Evolutionary conservation across 805 yeast species (phyloP).

Genomic region (Metschnikowia lachancei): DNA sequence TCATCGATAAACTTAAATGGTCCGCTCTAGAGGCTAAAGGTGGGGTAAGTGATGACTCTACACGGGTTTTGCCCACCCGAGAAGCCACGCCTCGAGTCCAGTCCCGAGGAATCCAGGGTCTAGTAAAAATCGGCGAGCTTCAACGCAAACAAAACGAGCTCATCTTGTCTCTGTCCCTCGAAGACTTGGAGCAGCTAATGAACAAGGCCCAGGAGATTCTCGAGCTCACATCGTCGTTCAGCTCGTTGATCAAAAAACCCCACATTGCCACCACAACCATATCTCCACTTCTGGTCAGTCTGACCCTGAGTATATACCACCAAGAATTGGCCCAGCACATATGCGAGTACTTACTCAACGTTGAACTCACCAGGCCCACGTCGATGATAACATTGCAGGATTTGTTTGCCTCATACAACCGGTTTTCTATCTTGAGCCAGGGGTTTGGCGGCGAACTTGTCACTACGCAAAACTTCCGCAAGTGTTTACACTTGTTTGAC

Average conservation of each 20-base stretch:
- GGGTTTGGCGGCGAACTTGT: conserved; percentile 61
- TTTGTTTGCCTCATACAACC: conserved; percentile 41
- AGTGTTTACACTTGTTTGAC: conserved; percentile 58
- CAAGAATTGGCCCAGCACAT: conserved; percentile 77
- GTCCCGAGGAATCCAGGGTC: conserved; percentile 63
- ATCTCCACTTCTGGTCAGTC: conserved; percentile 36
- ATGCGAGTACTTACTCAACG: conserved; percentile 58
- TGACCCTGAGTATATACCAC: conserved; percentile 39
- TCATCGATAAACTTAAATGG: conserved; percentile 54
- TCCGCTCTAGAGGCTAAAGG: conserved; percentile 35
- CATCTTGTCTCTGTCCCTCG: conserved; percentile 64
- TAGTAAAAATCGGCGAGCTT: conserved; percentile 56
- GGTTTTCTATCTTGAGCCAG: conserved; percentile 33
- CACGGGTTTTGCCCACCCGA: conserved; percentile 29
- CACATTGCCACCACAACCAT: conserved; percentile 1
- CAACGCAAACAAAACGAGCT: conserved; percentile 57
- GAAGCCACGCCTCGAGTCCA: conserved; percentile 8
- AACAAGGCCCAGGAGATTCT: conserved; percentile 74
- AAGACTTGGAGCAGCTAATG: conserved; percentile 74
- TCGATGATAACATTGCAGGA: conserved; percentile 43
- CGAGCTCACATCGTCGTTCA: conserved; percentile 31
- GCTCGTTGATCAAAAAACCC: conserved; percentile 14
- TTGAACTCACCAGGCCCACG: conserved; percentile 29
- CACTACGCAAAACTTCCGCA: conserved; percentile 63
- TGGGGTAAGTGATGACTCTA: conserved; percentile 15